Base-by-base conservation (phyloP, 169 alveolate genomes). In the Plasmodium gaboni region DNA sequence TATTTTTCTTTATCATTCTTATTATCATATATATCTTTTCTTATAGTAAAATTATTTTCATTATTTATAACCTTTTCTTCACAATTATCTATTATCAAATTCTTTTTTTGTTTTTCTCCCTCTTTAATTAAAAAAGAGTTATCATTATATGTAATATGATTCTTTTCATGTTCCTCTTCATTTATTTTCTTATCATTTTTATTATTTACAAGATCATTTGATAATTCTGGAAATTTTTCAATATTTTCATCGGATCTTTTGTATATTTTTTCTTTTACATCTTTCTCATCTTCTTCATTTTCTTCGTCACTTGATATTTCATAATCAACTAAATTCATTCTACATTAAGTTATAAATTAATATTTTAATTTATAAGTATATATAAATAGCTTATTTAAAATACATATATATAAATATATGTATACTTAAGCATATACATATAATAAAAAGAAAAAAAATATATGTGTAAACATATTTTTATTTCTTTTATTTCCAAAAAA, bases 261-360 rank as follows among this genome's bases (percentile, higher is more conserved):
- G 1, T 70, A 19, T 70, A 15, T 51, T 51, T 51, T 15, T 51
- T 10, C 61, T 51, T 51, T 51, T 51, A 13, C 61, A 51, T 55
- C 64, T 17, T 13, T 13, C 7, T 55, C 28, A 6, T 13, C 22
- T 55, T 55, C 1, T 53, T 28, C 73, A 10, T 9, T 44, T 28
- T 83, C 91, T 1, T 83, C 91, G 19, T 83, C 91, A 53, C 83
- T 83, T 48, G 91, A 83, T 68, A 83, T 22, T 68, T 83, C 91
- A 61, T 83, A 83, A 32, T 83, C 91, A 24, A 83, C 91, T 63
- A 83, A 83, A 57, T 68, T 83, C 91, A 83, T 83, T 71, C 73
- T 67, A 67, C 7, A 38, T 19, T 12, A n/a, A 53, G 48, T 60
- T 22, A 46, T 44, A 60, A 55, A 72, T 38, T 38, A 38, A 38